Evolutionary conservation across 2,329 filamentous ascomycete species (phyloP), one percentile per base, ranked within the genome.

Genomic region (Pseudocercospora cruenta): DNA sequence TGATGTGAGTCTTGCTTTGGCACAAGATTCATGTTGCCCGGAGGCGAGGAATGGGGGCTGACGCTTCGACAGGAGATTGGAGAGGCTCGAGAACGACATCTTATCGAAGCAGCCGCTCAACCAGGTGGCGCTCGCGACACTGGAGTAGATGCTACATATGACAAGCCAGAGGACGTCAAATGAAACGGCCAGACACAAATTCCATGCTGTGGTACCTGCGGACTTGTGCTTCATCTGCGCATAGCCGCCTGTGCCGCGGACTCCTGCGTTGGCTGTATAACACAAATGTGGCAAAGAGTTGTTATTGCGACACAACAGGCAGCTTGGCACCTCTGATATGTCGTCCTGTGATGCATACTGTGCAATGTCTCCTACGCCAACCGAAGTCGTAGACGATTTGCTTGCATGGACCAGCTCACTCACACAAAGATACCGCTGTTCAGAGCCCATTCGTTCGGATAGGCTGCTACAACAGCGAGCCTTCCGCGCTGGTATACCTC

Each of bases 151-250:
- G 24, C 24, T 26, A 53, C 22, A 19, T 19, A 53, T 14, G 51
- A 55, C 26, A 55, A 55, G 51, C 22, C 51, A 33, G 22, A 33
- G 16, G 51, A 26, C 22, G 24, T 14, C 22, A 55, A 55, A 39
- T 36, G n/a, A 31, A 14, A 47, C 36, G 57, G 57, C 36, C 28
- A 24, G n/a, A 24, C 36, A 36, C 57, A 59, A 59, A 19, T 59
- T 22, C 21, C 57, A 59, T 45, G 57, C 39, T 59, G 33, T 59
- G 57, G 9, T 21, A 47, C 57, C 22, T 26, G 8, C 57, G 51
- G 10, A 28, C 26, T 24, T 4, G 26, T 33, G 26, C 24, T 55
- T 33, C 22, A 2, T 21, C 4, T 51, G 45, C 19, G 45, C 45
- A 26, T 26, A 26, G 10, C 45, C 45, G 45, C 22, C 47, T 51